A percentile compares a stretch with the other conserved stretches of the same genome.
Conservation (phyloP, 2,329 filamentous ascomycete species). For the Trichothecium sympodiale region DNA sequence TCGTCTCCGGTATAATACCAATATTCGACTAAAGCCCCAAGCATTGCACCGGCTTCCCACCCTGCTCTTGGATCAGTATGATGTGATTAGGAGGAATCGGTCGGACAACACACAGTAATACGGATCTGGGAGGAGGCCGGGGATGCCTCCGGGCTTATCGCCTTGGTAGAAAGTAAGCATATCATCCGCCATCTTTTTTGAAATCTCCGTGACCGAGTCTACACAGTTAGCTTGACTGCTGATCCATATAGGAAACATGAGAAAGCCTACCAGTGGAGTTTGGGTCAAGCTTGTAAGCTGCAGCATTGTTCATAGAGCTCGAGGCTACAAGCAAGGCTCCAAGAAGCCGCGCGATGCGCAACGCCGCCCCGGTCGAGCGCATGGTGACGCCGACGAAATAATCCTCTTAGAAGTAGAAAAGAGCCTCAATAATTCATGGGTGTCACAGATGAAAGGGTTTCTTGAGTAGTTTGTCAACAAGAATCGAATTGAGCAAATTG, state of each 20-base stretch:
- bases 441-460: no score
- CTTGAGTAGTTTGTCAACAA: no score
- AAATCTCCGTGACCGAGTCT: constrained; percentile 39
- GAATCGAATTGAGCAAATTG: no score
- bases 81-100: not conserved
- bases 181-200: constrained; percentile 39
- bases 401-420: no score
- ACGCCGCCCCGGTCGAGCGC: no score
- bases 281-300: constrained; percentile 24
- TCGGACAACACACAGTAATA: constrained; percentile 37
- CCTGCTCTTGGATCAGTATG: constrained; percentile 21
- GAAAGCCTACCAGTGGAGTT: constrained; percentile 20
- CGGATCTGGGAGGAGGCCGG: constrained; percentile 39
- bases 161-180: constrained; percentile 33
- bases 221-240: not conserved
- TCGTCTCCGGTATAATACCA: constrained; percentile 73
- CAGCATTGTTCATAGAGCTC: no score
- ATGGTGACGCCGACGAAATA: no score
- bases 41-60: constrained; percentile 68
- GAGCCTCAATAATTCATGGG: no score
- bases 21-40: constrained; percentile 65
- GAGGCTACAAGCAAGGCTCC: no score
- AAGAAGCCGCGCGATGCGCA: no score
- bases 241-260: not conserved
- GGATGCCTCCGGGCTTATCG: constrained; percentile 35